Conservation (phyloP, 73 alveolate species). For the Paramecium bursaria region DNA sequence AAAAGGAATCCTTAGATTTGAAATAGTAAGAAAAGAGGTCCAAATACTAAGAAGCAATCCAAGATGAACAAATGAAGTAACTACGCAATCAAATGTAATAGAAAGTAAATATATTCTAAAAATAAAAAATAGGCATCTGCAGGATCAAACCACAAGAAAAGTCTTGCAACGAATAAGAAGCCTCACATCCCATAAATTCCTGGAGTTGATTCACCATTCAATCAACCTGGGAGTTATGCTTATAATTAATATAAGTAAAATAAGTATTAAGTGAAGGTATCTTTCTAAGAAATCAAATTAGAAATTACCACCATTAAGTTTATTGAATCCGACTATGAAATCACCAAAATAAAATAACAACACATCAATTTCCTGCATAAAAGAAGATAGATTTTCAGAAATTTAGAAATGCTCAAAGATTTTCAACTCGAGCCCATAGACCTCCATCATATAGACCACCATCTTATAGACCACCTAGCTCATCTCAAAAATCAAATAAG, state of each 20-base stretch:
- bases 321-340: constrained; percentile 6
- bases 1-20: constrained; percentile 17
- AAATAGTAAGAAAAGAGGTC: constrained; percentile 14
- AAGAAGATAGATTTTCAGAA: background rate
- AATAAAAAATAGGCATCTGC: background rate
- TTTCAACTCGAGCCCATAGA: constrained; percentile 12
- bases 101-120: background rate
- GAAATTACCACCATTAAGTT: constrained; percentile 32
- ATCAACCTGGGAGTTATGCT: background rate
- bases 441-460: constrained; percentile 62
- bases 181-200: constrained; percentile 24
- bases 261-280: background rate
- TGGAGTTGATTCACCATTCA: constrained; percentile 51
- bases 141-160: constrained; percentile 6
- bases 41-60: background rate
- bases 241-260: constrained; percentile 18
- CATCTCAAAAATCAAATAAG: constrained; percentile 8
- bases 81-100: constrained; percentile 35
- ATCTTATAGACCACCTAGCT: constrained; percentile 58
- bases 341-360: background rate
- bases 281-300: constrained; percentile 8
- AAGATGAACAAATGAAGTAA: constrained; percentile 50
- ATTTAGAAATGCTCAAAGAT: constrained; percentile 51
- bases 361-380: background rate
- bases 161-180: background rate